Conservation (phyloP, 495 filamentous ascomycete species). For the Halenospora varia region DNA sequence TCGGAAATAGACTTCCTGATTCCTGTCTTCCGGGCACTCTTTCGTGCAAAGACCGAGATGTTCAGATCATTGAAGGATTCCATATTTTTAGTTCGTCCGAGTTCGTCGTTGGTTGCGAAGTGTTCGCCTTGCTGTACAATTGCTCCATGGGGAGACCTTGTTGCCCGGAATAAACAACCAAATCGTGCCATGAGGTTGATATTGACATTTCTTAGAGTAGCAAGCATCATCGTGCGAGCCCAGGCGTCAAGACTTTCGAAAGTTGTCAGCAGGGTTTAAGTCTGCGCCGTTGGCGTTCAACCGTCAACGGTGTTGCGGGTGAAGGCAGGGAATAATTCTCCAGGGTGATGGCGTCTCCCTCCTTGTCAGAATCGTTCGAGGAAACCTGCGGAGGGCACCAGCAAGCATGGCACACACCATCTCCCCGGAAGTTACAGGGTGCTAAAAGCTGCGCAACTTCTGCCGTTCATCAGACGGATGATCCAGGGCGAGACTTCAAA, state of each 20-base stretch:
- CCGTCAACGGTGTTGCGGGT: conserved; percentile 2
- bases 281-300: conserved; percentile 8
- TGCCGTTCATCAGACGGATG: conserved; percentile 12
- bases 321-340: conserved; percentile 2
- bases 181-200: conserved; percentile 15
- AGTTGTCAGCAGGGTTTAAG: conserved; percentile 10
- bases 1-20: too few relatives aligned
- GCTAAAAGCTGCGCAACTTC: conserved; percentile 9
- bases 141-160: neutral
- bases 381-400: conserved; percentile 3
- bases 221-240: conserved; percentile 11
- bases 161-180: neutral
- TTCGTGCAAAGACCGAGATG: neutral
- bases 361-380: conserved; percentile 7
- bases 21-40: too few relatives aligned
- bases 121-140: neutral
- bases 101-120: neutral
- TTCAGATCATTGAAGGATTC: neutral
- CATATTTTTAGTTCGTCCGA: neutral
- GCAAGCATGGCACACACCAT: conserved; percentile 10
- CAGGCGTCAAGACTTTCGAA: conserved; percentile 6
- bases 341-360: conserved; percentile 20
- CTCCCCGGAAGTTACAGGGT: neutral
- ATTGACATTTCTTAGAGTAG: conserved; percentile 15
- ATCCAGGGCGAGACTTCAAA: neutral